Conservation (phyloP, 2,329 filamentous ascomycete genomes). For the Pseudogymnoascus sp. region DNA sequence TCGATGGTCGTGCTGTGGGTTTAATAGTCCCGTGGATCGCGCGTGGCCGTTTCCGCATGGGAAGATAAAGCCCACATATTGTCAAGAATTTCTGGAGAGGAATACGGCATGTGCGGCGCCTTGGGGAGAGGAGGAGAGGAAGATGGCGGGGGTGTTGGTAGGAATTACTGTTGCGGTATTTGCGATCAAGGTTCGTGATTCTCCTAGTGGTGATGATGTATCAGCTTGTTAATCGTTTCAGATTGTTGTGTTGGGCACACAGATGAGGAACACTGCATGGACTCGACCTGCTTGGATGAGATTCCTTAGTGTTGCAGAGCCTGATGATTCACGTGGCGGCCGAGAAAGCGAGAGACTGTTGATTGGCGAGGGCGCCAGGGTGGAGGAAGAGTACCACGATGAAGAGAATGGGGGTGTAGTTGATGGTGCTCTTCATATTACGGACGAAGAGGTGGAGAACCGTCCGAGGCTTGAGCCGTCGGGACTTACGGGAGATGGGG, state of each 20-base stretch:
- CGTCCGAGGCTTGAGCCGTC: conserved; percentile 24
- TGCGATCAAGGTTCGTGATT: conserved; percentile 45
- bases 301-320: conserved; percentile 15
- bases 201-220: background rate
- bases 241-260: conserved; percentile 21
- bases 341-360: conserved; percentile 20
- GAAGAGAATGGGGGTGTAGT: conserved; percentile 15
- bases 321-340: conserved; percentile 16
- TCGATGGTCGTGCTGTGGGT: conserved; percentile 57
- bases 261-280: conserved; percentile 24
- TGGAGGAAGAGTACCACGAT: conserved; percentile 7
- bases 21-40: conserved; percentile 49
- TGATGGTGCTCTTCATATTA: conserved; percentile 18
- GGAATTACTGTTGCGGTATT: conserved; percentile 46
- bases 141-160: conserved; percentile 47
- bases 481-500: conserved; percentile 16
- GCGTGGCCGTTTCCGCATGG: conserved; percentile 62
- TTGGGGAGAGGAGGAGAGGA: conserved; percentile 50
- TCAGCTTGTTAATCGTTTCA: conserved; percentile 1
- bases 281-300: conserved; percentile 17
- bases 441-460: conserved; percentile 11
- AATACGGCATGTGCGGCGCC: conserved; percentile 41
- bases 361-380: conserved; percentile 19
- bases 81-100: conserved; percentile 41
- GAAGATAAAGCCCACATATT: no score